Conservation (phyloP, 2,329 filamentous ascomycete species). For the Fusarium nodosum region DNA sequence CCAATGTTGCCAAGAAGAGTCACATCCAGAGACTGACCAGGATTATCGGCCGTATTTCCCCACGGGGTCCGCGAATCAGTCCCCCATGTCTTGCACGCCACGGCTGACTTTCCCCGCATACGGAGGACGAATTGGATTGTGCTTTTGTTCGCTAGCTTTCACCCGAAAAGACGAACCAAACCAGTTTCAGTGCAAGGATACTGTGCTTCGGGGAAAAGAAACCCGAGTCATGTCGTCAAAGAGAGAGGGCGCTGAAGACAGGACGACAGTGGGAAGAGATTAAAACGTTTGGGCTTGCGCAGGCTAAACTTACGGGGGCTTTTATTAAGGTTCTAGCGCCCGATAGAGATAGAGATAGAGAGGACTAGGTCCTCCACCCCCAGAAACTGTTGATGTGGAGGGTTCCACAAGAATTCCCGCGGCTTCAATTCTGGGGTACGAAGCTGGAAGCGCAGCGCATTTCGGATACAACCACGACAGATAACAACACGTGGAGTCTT, state of each 20-base stretch:
- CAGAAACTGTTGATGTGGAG: conserved; percentile 6
- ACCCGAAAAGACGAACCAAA: conserved; percentile 13
- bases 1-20: neutral
- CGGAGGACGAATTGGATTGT: conserved; percentile 1
- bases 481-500: neutral
- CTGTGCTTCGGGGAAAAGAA: neutral
- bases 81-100: conserved; percentile 4
- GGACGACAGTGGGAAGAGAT: neutral
- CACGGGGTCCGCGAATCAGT: conserved; percentile 39
- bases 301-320: neutral
- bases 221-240: conserved; percentile 5
- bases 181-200: neutral
- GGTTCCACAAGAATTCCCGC: conserved; percentile 14
- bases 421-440: conserved; percentile 30
- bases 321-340: conserved; percentile 24
- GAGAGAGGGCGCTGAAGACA: neutral
- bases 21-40: conserved; percentile 2
- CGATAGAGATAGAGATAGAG: neutral
- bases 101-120: conserved; percentile 28
- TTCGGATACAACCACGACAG: neutral
- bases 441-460: too few species aligned
- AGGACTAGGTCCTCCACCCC: neutral
- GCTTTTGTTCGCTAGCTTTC: conserved; percentile 13
- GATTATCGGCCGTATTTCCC: conserved; percentile 37
- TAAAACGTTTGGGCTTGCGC: neutral